Percentiles rank a stretch among this genome's conserved stretches.
phyloP scores from a whole-genome alignment of 495 filamentous ascomycete genomes.

The Penicillium simplicissimum region DNA sequence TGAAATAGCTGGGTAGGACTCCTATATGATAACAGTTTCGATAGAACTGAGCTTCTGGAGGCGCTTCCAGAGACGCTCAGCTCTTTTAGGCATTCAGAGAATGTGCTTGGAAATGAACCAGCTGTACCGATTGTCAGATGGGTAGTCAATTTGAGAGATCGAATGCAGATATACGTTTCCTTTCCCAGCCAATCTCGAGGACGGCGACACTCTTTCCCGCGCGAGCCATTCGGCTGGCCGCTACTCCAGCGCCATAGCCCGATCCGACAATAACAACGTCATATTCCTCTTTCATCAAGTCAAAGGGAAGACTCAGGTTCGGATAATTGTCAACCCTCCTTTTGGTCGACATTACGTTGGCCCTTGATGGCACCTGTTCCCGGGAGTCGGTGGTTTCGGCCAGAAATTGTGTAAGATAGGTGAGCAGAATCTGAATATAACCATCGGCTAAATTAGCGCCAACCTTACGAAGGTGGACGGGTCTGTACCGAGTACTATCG shows the following conservation, averaged over 20 bases:
- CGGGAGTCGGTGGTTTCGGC: too few species aligned
- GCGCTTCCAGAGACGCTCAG: constrained; percentile 58
- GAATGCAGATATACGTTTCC: constrained; percentile 47
- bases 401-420: too few species aligned
- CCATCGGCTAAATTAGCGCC: not conserved
- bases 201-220: constrained; percentile 62
- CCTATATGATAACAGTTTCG: constrained; percentile 28
- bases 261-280: constrained; percentile 68
- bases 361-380: not conserved
- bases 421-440: not conserved
- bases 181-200: constrained; percentile 62
- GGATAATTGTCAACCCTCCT: constrained; percentile 36
- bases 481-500: not conserved
- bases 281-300: constrained; percentile 56
- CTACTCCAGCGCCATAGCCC: constrained; percentile 67
- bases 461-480: not conserved
- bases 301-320: constrained; percentile 55
- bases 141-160: too few species aligned
- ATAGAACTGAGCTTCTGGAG: not conserved
- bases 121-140: constrained; percentile 31
- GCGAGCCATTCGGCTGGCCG: constrained; percentile 64
- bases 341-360: not conserved
- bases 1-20: constrained; percentile 65
- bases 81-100: constrained; percentile 46
- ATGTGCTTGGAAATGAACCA: constrained; percentile 58